Evolutionary conservation across 805 yeast species (phyloP).

Genomic region (Maudiozyma pseudohumilis): DNA sequence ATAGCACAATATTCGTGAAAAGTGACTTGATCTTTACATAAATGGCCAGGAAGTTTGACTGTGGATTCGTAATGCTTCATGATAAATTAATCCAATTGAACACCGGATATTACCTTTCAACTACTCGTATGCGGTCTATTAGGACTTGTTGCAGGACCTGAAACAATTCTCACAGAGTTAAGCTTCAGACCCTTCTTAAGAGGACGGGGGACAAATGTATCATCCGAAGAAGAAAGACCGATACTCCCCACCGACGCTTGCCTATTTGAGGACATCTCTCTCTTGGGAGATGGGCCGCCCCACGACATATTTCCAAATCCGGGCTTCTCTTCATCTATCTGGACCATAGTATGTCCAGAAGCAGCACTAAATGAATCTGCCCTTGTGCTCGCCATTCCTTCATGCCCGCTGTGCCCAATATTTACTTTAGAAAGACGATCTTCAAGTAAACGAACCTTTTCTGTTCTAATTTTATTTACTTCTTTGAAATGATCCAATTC

Average conservation of each 20-base stretch:
- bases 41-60: too few relatives aligned
- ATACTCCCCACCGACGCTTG: conserved; percentile 13
- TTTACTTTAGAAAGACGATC: conserved; percentile 1
- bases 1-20: too few relatives aligned
- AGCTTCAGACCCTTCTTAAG: conserved; percentile 18
- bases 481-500: conserved; percentile 13
- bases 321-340: neutral
- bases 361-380: conserved; percentile 4
- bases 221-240: conserved; percentile 10
- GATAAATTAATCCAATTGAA: too few relatives aligned
- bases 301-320: neutral
- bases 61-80: too few relatives aligned
- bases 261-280: conserved; percentile 3
- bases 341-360: neutral
- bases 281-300: neutral
- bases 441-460: conserved; percentile 12
- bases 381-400: neutral
- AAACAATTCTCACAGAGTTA: conserved; percentile 10
- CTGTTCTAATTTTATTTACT: conserved; percentile 8
- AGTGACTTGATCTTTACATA: too few relatives aligned
- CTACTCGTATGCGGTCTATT: neutral
- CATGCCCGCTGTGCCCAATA: neutral
- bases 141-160: conserved; percentile 3
- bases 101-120: too few relatives aligned
- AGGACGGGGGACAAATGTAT: conserved; percentile 6